Evolutionary conservation across 1,284 basidiomycete genomes (phyloP).

Genomic region (Binderoboletus segoi): DNA sequence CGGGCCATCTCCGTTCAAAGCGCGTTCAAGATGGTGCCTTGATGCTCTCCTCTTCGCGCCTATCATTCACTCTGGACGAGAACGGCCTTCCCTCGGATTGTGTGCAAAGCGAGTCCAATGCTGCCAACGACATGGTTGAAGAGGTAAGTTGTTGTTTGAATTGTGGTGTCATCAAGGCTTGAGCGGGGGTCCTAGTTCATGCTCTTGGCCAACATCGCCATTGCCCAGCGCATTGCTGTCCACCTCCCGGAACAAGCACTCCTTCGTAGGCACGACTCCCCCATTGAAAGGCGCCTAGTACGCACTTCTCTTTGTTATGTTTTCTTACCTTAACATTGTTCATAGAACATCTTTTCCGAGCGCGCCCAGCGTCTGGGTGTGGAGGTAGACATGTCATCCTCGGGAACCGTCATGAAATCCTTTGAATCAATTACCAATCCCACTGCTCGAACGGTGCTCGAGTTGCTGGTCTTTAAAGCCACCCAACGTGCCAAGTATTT

Average conservation of each 20-base stretch:
- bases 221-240: conserved; percentile 92
- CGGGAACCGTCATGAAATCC: conserved; percentile 84
- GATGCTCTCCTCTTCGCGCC: conserved; percentile 68
- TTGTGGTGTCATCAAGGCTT: conserved; percentile 1
- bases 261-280: conserved; percentile 90
- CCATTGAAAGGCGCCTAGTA: conserved; percentile 87
- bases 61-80: conserved; percentile 84
- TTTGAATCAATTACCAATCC: conserved; percentile 76
- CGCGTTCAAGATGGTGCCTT: conserved; percentile 86
- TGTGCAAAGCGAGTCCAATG: conserved; percentile 59
- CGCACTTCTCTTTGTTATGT: conserved; percentile 16
- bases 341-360: conserved; percentile 72
- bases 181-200: conserved; percentile 68
- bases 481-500: conserved; percentile 96
- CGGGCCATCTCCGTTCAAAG: conserved; percentile 72
- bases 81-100: conserved; percentile 86
- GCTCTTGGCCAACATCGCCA: conserved; percentile 87
- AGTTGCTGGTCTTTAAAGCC: conserved; percentile 84
- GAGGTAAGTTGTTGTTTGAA: conserved; percentile 59
- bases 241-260: conserved; percentile 95
- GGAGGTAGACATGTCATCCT: conserved; percentile 78
- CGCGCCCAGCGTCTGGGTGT: conserved; percentile 85
- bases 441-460: conserved; percentile 72
- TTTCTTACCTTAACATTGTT: conserved; percentile 10
- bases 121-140: conserved; percentile 85